Base-by-base conservation (phyloP, 805 yeast genomes). In the Candida ulmi region DNA sequence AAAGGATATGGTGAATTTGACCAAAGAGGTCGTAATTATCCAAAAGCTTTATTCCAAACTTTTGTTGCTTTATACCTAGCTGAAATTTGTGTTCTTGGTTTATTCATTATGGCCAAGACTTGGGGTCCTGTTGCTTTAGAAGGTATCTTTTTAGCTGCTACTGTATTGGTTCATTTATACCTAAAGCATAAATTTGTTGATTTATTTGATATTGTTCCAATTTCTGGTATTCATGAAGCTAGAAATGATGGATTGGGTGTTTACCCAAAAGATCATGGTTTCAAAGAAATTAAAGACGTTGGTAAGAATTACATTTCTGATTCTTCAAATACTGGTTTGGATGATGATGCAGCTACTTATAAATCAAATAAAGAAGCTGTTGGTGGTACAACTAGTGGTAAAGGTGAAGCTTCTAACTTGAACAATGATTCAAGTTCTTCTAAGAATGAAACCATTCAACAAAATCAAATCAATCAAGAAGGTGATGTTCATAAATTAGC, bases 51-150 rank as follows among this genome's bases (percentile, higher is more conserved):
- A 47, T 79, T 83, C 60, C 87, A 83, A 61, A 67, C 79, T 11
- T 83, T 83, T 57, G 83, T 77, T 41, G 88, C 81, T 12, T 47
- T 85, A 31, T 85, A 85, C 58, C 63, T 85, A 45, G 83, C 81
- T 33, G 87, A 85, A 60, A 63, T 82, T 33, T 79, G 86, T 60
- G 62, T 83, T 40, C 60, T 77, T 42, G 91, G 84, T 30, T 66
- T 85, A 56, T 84, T 84, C 55, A 83, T 84, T 30, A 78, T 83
- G 78, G 74, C 78, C 33, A 82, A 85, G 66, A 71, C 82, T 47
- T 85, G 91, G 91, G 87, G 83, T 17, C 77, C 82, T 50, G 77
- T 83, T 47, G 93, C 69, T 3, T 64, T 85, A 40, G 90, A 83
- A 60, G 82, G 68, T 40, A 69, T 78, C n/a, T 60, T 72, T 44